Conservation (phyloP, 73 alveolate genomes). For the Paramecium octaurelia region DNA sequence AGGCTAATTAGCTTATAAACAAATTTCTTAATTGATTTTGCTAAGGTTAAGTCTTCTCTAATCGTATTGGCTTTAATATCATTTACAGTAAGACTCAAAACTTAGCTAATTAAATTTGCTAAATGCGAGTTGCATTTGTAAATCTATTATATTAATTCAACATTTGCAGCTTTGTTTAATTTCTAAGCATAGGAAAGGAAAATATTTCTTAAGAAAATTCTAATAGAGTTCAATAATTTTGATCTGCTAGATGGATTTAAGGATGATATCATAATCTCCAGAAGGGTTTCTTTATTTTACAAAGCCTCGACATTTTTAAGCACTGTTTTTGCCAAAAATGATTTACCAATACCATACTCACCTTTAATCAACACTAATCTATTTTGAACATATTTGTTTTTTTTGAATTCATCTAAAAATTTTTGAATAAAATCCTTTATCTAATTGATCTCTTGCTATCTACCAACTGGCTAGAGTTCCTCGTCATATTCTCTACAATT, state of each 20-base stretch:
- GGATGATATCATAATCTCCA: background rate
- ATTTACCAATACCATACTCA: conserved; percentile 30
- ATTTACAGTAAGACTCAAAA: background rate
- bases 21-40: background rate
- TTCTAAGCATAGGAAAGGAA: background rate
- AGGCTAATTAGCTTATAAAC: background rate
- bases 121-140: background rate
- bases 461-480: background rate
- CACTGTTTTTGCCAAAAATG: background rate
- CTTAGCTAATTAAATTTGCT: background rate
- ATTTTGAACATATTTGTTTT: background rate
- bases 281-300: background rate
- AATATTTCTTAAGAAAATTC: conserved; percentile 16
- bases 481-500: conserved; percentile 1
- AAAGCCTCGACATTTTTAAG: background rate
- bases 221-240: background rate
- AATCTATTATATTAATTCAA: conserved; percentile 4
- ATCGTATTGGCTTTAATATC: background rate
- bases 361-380: background rate
- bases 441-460: background rate
- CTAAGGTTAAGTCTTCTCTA: background rate
- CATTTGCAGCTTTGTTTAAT: background rate
- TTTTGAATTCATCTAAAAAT: background rate
- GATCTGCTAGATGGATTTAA: conserved; percentile 13
- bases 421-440: background rate